A percentile compares a stretch with the other conserved stretches of the same genome.
Conservation (phyloP, 2,329 filamentous ascomycete genomes). For the Talaromyces amestolkiae region DNA sequence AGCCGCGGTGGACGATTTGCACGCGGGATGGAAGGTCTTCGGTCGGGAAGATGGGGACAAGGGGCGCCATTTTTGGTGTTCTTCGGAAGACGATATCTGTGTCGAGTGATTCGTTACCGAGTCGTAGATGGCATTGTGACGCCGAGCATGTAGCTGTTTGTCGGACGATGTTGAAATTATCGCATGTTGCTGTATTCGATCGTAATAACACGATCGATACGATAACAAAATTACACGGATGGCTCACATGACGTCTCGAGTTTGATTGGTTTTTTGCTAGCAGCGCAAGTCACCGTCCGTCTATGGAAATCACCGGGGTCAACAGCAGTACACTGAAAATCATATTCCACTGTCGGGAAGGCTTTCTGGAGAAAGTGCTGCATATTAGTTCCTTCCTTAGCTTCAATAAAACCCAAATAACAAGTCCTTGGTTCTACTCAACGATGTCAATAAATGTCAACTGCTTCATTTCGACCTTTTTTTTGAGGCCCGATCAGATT, state of each 20-base stretch:
- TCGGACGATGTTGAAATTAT: background rate
- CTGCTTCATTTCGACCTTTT: too few species aligned
- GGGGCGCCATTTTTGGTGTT: slow-evolving; percentile 52
- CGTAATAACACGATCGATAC: background rate
- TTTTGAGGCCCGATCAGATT: too few species aligned
- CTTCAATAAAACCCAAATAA: too few species aligned
- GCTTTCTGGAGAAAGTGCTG: too few species aligned
- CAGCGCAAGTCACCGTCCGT: too few species aligned
- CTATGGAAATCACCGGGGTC: too few species aligned
- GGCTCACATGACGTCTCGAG: background rate
- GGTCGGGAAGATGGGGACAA: slow-evolving; percentile 53
- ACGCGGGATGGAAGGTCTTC: slow-evolving; percentile 52
- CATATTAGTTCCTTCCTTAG: too few species aligned
- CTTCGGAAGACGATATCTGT: background rate
- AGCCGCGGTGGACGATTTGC: slow-evolving; percentile 46
- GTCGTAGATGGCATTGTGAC: background rate
- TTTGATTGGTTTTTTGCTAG: background rate
- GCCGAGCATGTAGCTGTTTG: background rate
- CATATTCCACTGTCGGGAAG: too few species aligned
- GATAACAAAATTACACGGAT: background rate
- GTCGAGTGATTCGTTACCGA: background rate
- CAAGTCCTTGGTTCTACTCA: too few species aligned
- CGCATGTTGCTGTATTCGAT: background rate
- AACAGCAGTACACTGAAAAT: too few species aligned
- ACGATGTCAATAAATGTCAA: too few species aligned